These are phyloP conservation scores for Ehretia macrophylla DNA, from an alignment of 257 asterid genomes.

Conservation along the genomic window DNA sequence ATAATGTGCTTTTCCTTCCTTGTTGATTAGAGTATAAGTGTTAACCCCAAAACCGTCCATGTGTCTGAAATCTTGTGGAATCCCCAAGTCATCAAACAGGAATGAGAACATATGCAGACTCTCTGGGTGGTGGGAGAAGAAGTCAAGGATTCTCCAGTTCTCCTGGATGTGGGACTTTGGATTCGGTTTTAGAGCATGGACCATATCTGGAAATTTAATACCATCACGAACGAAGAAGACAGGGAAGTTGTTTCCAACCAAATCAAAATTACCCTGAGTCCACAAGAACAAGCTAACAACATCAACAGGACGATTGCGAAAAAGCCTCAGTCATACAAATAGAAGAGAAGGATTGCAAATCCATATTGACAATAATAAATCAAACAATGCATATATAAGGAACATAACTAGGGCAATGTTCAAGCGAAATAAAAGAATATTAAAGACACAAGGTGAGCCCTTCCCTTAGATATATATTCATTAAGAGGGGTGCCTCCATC, in stretches of 20 bases:
- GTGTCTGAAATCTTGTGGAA: constrained; percentile 95
- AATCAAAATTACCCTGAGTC: constrained; percentile 82
- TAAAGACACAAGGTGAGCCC: too few relatives aligned
- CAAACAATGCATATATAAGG: background rate
- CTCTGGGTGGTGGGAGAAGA: constrained; percentile 94
- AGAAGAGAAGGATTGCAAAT: background rate
- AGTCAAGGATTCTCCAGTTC: constrained; percentile 87
- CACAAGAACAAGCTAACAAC: constrained; percentile 2
- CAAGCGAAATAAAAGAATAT: too few relatives aligned
- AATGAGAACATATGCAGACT: constrained; percentile 77
- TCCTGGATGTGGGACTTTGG: constrained; percentile 96
- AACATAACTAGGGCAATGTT: too few relatives aligned
- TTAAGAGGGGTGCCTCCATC: too few relatives aligned
- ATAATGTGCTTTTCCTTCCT: constrained; percentile 76
- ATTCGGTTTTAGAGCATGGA: constrained; percentile 88
- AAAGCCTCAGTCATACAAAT: background rate
- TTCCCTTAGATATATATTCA: too few relatives aligned
- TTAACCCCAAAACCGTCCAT: constrained; percentile 96
- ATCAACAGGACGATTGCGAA: constrained; percentile 2
- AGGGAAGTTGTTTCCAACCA: constrained; percentile 98
- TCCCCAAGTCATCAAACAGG: constrained; percentile 82
- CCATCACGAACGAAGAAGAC: constrained; percentile 90
- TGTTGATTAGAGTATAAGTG: constrained; percentile 82
- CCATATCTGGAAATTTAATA: constrained; percentile 89
- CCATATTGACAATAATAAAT: background rate